Evolutionary conservation across 208 protist genomes (phyloP).

Genomic region (Crithidia expoeki): DNA sequence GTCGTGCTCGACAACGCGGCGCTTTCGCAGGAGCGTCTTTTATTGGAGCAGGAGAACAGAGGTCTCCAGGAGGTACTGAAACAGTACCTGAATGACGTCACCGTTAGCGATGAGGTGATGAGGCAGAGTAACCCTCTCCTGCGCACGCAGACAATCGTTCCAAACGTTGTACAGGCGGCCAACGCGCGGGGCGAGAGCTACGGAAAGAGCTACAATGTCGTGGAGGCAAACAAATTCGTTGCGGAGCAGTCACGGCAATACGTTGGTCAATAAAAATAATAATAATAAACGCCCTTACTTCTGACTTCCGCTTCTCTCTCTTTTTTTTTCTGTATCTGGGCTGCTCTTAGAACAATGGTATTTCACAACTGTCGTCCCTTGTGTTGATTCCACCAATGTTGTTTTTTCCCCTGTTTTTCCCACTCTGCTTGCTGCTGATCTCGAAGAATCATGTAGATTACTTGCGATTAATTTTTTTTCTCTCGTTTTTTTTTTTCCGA

Average conservation of each 20-base stretch:
- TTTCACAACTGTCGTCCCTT: too few species aligned
- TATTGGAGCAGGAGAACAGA: conserved; percentile 91
- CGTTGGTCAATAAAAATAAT: conserved; percentile 33
- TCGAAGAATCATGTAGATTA: too few species aligned
- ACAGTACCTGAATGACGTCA: conserved; percentile 96
- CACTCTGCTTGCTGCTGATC: too few species aligned
- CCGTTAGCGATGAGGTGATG: conserved; percentile 94
- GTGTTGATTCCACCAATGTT: too few species aligned
- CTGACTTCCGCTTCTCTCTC: background rate
- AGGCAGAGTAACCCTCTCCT: conserved; percentile 62
- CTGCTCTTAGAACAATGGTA: background rate
- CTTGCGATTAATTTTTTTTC: too few species aligned
- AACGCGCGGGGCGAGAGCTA: conserved; percentile 12
- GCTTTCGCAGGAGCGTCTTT: conserved; percentile 88
- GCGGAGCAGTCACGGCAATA: conserved; percentile 60
- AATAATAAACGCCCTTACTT: too few species aligned
- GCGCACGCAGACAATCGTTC: conserved; percentile 33
- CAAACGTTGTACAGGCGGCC: conserved; percentile 75
- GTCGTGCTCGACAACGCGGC: conserved; percentile 94
- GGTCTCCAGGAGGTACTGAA: conserved; percentile 91
- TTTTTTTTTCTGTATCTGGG: background rate
- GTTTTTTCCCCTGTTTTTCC: too few species aligned
- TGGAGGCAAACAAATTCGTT: conserved; percentile 86
- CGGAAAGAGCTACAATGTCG: conserved; percentile 52
- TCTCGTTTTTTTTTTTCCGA: too few species aligned